Evolutionary conservation across 2,329 filamentous ascomycete species (phyloP).

Genomic region (Ceratocystis albifundus): DNA sequence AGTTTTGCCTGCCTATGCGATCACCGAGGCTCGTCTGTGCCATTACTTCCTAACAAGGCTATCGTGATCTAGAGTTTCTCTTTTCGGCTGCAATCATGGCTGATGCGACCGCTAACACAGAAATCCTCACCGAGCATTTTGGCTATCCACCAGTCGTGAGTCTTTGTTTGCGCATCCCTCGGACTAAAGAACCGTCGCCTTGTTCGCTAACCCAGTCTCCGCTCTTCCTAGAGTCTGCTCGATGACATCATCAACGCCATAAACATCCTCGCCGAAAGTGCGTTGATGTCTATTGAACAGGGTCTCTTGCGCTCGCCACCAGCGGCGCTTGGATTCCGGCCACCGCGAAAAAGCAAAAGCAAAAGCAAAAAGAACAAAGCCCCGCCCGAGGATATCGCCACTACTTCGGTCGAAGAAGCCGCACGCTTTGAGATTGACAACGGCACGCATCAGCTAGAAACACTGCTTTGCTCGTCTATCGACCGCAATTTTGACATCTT

Average conservation of each 20-base stretch:
- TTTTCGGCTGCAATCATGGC: conserved; percentile 14
- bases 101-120: conserved; percentile 37
- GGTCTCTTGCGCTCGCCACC: conserved; percentile 66
- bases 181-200: neutral
- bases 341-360: conserved; percentile 36
- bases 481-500: conserved; percentile 79
- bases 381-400: conserved; percentile 6
- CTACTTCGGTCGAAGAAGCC: conserved; percentile 31
- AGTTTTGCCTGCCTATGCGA: neutral
- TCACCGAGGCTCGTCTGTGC: neutral
- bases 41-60: neutral
- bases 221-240: conserved; percentile 58
- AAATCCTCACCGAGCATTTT: conserved; percentile 87
- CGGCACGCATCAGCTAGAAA: conserved; percentile 75
- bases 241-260: conserved; percentile 97
- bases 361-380: conserved; percentile 25
- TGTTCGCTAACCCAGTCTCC: conserved; percentile 17
- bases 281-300: conserved; percentile 75
- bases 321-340: conserved; percentile 66
- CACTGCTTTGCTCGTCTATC: conserved; percentile 65
- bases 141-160: conserved; percentile 83
- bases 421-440: conserved; percentile 65
- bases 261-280: conserved; percentile 85
- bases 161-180: conserved; percentile 24
- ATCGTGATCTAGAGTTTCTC: neutral